Base-by-base conservation (phyloP, 2,329 filamentous ascomycete genomes). In the Aureobasidium sp. region DNA sequence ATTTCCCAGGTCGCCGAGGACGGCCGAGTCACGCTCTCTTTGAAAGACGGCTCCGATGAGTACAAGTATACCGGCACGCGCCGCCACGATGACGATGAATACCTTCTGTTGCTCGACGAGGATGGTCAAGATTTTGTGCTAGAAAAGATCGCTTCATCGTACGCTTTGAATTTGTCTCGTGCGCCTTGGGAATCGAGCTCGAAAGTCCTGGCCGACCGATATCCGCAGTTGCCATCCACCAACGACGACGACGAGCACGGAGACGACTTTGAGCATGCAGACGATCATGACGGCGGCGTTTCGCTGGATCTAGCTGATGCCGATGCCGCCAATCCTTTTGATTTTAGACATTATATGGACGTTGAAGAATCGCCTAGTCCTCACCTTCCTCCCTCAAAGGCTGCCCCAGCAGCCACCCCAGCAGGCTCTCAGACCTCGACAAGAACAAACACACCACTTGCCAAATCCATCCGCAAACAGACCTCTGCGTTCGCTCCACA, bases 91-190 rank as follows among this genome's bases (percentile, higher is more conserved):
- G 85, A 85, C 59, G 85, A 93, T 69, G 87, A 82, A 62, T 94
- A 94, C 66, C 85, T 95, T 29, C 81, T 97, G 59, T 83, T 93
- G 62, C 94, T 93, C 70, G 89, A 96, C 73, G 81, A 87, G 9
- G 78, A 80, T 21, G 85, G 84, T 58, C 85, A 93, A 69, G 87
- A 83, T 61, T 94, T 94, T 66, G 85, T 94, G 32, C 81, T 97
- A 60, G 91, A 97, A 76, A 86, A 85, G 57, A 79, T 97, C 60
- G 85, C 90, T 70, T 88, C 86, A n/a, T 86, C 86, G 42, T 88
- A 96, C 75, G 87, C 90, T 69, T 92, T 96, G 87, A 97, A 96
- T 73, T 76, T 96, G 59, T 85, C 83, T 58, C 84, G 82, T 61
- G 85, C 85, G 15, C 89, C 88, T 2, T 83, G 80, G 66, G 86